Conservation (phyloP, 441 rosid species). For the Caryocar brasiliense region DNA sequence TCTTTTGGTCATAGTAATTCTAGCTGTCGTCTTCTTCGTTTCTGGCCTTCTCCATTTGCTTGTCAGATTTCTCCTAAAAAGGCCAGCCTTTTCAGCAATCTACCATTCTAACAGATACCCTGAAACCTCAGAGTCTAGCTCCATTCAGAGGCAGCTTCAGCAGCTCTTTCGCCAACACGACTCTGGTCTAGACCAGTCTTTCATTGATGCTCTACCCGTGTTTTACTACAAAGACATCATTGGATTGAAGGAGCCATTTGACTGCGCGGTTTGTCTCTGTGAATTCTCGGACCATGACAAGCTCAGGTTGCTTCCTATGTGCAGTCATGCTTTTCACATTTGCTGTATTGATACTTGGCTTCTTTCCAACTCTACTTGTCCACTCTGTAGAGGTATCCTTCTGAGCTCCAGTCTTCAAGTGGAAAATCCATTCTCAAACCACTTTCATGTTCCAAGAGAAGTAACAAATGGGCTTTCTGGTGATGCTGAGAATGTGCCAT, state of each 20-base stretch:
- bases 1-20: slow-evolving; percentile 47
- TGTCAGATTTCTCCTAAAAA: slow-evolving; percentile 43
- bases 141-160: slow-evolving; percentile 62
- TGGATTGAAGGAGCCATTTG: slow-evolving; percentile 52
- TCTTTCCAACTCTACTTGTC: slow-evolving; percentile 74
- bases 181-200: slow-evolving; percentile 56
- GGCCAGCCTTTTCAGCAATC: slow-evolving; percentile 31
- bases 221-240: slow-evolving; percentile 41
- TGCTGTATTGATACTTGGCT: slow-evolving; percentile 72
- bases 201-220: slow-evolving; percentile 53
- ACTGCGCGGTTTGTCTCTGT: slow-evolving; percentile 62
- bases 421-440: slow-evolving; percentile 23
- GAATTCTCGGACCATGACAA: slow-evolving; percentile 47
- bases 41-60: slow-evolving; percentile 71
- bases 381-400: slow-evolving; percentile 56
- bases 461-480: slow-evolving; percentile 13
- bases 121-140: slow-evolving; percentile 32
- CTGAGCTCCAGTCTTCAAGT: slow-evolving; percentile 13
- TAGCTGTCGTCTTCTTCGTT: slow-evolving; percentile 60
- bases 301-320: slow-evolving; percentile 55
- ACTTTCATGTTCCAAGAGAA: slow-evolving; percentile 21
- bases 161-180: slow-evolving; percentile 62
- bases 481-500: slow-evolving; percentile 12
- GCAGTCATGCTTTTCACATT: slow-evolving; percentile 70
- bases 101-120: slow-evolving; percentile 33